These are phyloP conservation scores for Aspergillus costaricaensis DNA, from an alignment of 2,329 filamentous ascomycete species.

Conservation along the genomic window DNA sequence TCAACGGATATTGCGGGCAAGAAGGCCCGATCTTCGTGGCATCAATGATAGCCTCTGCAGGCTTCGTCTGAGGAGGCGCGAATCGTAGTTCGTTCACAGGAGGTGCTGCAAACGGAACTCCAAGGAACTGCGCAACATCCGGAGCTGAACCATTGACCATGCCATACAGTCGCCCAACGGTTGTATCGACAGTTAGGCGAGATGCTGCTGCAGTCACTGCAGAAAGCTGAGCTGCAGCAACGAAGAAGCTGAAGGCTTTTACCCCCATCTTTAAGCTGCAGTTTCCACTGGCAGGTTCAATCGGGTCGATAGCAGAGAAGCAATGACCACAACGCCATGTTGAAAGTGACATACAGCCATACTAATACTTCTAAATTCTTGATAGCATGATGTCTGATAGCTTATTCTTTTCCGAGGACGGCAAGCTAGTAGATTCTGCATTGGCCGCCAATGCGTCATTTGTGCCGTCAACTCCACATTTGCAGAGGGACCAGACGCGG, in stretches of 20 bases:
- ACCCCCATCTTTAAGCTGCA: background rate
- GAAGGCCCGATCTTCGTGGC: background rate
- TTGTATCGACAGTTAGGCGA: background rate
- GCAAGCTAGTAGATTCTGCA: background rate
- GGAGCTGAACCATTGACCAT: constrained; percentile 4
- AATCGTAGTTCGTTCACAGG: background rate
- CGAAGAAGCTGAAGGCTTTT: background rate
- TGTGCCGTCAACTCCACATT: background rate
- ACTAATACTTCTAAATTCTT: background rate
- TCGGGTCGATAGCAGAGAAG: background rate
- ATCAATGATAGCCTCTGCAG: background rate
- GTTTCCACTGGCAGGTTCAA: background rate
- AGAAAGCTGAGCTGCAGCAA: background rate
- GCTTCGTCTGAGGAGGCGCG: background rate
- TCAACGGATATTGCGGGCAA: constrained; percentile 1
- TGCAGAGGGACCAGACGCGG: background rate
- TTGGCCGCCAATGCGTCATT: background rate
- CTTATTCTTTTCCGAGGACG: background rate
- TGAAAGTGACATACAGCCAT: background rate
- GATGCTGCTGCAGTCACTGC: background rate
- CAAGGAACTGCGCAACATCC: constrained; percentile 1
- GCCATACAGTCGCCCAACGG: background rate
- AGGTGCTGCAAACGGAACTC: background rate
- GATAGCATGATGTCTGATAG: background rate
- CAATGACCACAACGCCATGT: background rate